Conservation (phyloP, 1,139 yeast species). For the Candida sp. region DNA sequence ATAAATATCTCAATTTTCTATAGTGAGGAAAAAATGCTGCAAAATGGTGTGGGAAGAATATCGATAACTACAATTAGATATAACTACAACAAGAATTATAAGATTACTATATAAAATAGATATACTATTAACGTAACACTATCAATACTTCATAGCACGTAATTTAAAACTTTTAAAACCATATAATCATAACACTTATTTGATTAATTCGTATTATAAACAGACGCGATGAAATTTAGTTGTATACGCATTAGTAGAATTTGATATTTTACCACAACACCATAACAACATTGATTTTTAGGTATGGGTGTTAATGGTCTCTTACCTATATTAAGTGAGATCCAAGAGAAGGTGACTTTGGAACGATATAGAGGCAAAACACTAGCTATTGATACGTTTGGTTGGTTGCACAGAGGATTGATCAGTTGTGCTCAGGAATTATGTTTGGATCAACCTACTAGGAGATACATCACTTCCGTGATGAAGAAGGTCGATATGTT, state of each 20-base stretch:
- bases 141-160: too few relatives aligned
- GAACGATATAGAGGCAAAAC: constrained; percentile 68
- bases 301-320: constrained; percentile 80
- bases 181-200: too few relatives aligned
- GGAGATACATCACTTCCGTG: constrained; percentile 58
- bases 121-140: too few relatives aligned
- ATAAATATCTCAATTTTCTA: too few relatives aligned
- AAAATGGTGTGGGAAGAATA: too few relatives aligned
- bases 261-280: neutral
- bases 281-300: neutral
- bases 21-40: too few relatives aligned
- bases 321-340: constrained; percentile 68
- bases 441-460: constrained; percentile 68
- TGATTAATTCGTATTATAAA: too few relatives aligned
- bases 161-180: too few relatives aligned
- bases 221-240: neutral
- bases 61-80: too few relatives aligned
- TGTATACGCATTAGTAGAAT: neutral
- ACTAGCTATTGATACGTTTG: constrained; percentile 90
- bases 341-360: constrained; percentile 59
- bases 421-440: constrained; percentile 83
- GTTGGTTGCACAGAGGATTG: constrained; percentile 93
- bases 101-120: too few relatives aligned
- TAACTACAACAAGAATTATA: too few relatives aligned
- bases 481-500: constrained; percentile 66